Evolutionary conservation across 176 grass and related monocot species (phyloP).

Genomic region (Paspalum notatum): DNA sequence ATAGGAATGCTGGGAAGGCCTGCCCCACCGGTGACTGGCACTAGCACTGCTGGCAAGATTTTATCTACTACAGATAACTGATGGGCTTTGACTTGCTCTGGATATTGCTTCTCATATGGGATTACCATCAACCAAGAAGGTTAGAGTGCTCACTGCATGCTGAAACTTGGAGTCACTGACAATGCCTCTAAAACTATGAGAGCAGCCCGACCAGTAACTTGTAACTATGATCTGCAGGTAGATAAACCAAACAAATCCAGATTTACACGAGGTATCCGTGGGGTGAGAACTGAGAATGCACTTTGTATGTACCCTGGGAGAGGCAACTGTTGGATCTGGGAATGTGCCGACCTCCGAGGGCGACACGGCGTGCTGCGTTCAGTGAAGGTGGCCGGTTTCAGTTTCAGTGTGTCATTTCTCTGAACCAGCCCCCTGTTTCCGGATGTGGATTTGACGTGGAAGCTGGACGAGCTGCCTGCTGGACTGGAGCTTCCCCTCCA

Average conservation of each 20-base stretch:
- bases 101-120: no score
- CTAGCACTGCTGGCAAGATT: neutral
- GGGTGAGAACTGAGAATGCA: no score
- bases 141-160: neutral
- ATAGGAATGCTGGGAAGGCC: constrained; percentile 26
- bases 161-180: neutral
- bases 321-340: no score
- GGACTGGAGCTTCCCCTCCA: constrained; percentile 1
- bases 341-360: constrained; percentile 13
- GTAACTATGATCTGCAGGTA: no score
- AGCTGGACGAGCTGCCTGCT: neutral
- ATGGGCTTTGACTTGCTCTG: constrained; percentile 18
- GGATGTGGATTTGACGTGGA: constrained; percentile 48
- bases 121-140: neutral
- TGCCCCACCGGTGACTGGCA: constrained; percentile 32
- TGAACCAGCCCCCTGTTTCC: neutral
- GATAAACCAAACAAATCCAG: no score
- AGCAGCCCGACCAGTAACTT: no score
- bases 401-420: neutral
- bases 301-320: no score
- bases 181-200: no score
- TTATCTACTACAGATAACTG: neutral
- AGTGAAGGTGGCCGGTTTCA: constrained; percentile 11
- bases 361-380: neutral
- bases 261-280: no score